Percentiles rank a stretch among this genome's conserved stretches.
Conservation (phyloP, 2,329 filamentous ascomycete genomes). For the Pestalotiopsis sp. region DNA sequence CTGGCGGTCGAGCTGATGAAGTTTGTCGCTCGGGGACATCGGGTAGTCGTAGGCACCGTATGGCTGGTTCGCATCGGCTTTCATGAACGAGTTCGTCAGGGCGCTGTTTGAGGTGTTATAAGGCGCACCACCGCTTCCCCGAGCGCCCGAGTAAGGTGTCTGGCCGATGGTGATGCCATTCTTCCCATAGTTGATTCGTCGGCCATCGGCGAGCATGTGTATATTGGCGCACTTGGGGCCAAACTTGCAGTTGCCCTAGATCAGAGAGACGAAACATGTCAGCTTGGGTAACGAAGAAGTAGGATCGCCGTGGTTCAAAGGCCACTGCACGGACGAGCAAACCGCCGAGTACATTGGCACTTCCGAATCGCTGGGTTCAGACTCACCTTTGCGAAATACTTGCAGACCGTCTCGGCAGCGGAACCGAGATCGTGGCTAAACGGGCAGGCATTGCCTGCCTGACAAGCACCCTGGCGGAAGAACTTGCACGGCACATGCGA, state of each 20-base stretch:
- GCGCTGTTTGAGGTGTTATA: slow-evolving; percentile 69
- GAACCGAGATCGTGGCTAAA: slow-evolving; percentile 92
- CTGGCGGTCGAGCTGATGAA: slow-evolving; percentile 48
- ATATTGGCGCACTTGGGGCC: slow-evolving; percentile 96
- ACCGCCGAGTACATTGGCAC: background rate
- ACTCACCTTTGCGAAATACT: slow-evolving; percentile 95
- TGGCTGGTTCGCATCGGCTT: slow-evolving; percentile 54
- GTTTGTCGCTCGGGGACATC: slow-evolving; percentile 41
- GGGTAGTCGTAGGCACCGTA: slow-evolving; percentile 46
- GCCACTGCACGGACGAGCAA: background rate
- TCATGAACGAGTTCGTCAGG: slow-evolving; percentile 74
- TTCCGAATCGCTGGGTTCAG: background rate
- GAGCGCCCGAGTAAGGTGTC: slow-evolving; percentile 64
- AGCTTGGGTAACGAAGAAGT: slow-evolving; percentile 12
- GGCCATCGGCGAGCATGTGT: slow-evolving; percentile 91
- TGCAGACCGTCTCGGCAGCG: slow-evolving; percentile 88
- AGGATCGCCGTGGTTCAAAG: background rate
- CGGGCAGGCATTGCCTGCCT: slow-evolving; percentile 93
- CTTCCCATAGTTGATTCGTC: slow-evolving; percentile 81
- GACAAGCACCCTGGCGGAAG: slow-evolving; percentile 93
- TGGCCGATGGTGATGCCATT: slow-evolving; percentile 67
- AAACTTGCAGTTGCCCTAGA: slow-evolving; percentile 96
- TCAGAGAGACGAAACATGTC: slow-evolving; percentile 16
- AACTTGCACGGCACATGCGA: slow-evolving; percentile 99
- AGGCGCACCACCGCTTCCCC: slow-evolving; percentile 63